phyloP scores from a whole-genome alignment of 2,329 filamentous ascomycete species.

The Colletotrichum sidae region DNA sequence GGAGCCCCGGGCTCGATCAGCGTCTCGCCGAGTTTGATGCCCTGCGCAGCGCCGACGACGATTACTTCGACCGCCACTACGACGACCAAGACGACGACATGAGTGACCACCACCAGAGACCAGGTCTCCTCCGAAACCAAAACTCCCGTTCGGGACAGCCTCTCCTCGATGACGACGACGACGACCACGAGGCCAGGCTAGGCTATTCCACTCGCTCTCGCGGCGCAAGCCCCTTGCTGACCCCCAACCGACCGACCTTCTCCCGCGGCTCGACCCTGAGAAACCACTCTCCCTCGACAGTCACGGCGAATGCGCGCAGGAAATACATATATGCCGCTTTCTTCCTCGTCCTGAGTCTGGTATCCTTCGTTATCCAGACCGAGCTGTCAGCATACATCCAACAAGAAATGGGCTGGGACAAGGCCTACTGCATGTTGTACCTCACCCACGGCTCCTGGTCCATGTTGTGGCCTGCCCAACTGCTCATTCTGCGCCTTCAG shows the following conservation, averaged over 20 bases:
- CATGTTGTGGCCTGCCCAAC: conserved; percentile 87
- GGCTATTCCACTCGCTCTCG: conserved; percentile 34
- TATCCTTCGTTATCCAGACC: conserved; percentile 93
- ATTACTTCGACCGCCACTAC: conserved; percentile 45
- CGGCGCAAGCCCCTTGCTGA: conserved; percentile 36
- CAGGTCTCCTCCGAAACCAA: conserved; percentile 58
- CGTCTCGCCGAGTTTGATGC: conserved; percentile 37
- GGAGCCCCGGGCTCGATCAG: conserved; percentile 29
- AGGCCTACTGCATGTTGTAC: conserved; percentile 99
- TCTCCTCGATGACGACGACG: conserved; percentile 49
- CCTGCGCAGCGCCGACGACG: conserved; percentile 34
- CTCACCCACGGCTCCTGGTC: conserved; percentile 96
- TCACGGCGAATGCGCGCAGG: conserved; percentile 69
- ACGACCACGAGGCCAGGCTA: conserved; percentile 38
- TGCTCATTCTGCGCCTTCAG: conserved; percentile 82
- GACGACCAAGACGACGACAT: conserved; percentile 53
- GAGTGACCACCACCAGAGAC: conserved; percentile 56
- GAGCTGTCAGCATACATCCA: conserved; percentile 97
- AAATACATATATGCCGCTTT: conserved; percentile 90
- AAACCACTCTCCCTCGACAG: conserved; percentile 69
- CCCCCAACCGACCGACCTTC: conserved; percentile 42
- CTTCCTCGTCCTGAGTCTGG: conserved; percentile 84
- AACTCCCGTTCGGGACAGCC: conserved; percentile 59
- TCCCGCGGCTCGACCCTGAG: conserved; percentile 75
- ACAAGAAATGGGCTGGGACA: conserved; percentile 91